A percentile compares a stretch with the other conserved stretches of the same genome.
phyloP scores from a whole-genome alignment of 2,329 filamentous ascomycete genomes.

The Fusarium robinianum region DNA sequence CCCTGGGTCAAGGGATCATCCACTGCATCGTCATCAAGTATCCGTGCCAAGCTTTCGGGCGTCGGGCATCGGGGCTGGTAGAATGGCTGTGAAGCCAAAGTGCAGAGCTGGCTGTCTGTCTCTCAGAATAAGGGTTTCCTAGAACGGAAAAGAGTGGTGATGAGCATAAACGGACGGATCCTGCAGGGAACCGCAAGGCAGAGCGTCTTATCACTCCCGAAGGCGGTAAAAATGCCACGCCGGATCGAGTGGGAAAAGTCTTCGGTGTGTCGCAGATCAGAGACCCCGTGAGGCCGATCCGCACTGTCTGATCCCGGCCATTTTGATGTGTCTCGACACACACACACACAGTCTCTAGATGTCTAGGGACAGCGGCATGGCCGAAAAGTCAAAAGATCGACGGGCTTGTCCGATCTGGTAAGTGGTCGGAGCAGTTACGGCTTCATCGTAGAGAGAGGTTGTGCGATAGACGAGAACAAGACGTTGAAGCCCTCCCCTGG shows the following conservation, averaged over 20 bases:
- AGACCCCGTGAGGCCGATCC: slow-evolving; percentile 5
- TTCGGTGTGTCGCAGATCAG: slow-evolving; percentile 18
- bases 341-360: slow-evolving; percentile 2
- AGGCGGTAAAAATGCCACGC: slow-evolving; percentile 19
- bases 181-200: slow-evolving; percentile 3
- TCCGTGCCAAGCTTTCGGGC: slow-evolving; percentile 8
- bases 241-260: slow-evolving; percentile 9
- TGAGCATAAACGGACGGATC: too few species aligned
- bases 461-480: too few species aligned
- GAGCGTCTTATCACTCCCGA: too few species aligned
- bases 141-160: too few species aligned
- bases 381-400: background rate
- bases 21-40: slow-evolving; percentile 24
- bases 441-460: too few species aligned
- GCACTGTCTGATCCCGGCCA: slow-evolving; percentile 4
- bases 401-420: too few species aligned
- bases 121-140: too few species aligned
- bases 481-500: slow-evolving; percentile 23
- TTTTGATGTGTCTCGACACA: background rate
- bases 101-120: too few species aligned
- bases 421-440: too few species aligned
- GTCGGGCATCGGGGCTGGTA: too few species aligned
- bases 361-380: background rate
- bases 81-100: background rate
- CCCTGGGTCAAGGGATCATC: slow-evolving; percentile 24